Evolutionary conservation across 73 alveolate species (phyloP).

Genomic region (Paramecium sexaurelia): DNA sequence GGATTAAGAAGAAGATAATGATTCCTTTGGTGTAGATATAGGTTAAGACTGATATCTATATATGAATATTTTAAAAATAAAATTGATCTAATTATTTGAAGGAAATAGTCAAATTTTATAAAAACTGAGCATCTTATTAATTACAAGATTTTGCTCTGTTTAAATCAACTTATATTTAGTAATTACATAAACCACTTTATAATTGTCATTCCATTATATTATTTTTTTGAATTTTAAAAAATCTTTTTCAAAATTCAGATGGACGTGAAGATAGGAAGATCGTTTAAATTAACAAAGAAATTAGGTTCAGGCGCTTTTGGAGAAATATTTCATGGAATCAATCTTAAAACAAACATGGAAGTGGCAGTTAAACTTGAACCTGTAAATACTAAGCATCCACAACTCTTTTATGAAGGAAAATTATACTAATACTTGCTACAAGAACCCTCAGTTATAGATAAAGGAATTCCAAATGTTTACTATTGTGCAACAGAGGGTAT

Average conservation of each 20-base stretch:
- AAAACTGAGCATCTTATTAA: not conserved
- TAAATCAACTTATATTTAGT: not conserved
- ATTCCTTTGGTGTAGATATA: slow-evolving; percentile 55
- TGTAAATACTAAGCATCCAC: slow-evolving; percentile 71
- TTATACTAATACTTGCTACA: slow-evolving; percentile 58
- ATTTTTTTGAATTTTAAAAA: not conserved
- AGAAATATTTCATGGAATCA: slow-evolving; percentile 70
- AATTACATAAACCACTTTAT: not conserved
- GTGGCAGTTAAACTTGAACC: slow-evolving; percentile 75
- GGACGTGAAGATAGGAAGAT: slow-evolving; percentile 68
- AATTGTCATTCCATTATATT: not conserved
- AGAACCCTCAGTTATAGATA: slow-evolving; percentile 66
- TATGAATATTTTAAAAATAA: not conserved
- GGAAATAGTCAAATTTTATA: not conserved
- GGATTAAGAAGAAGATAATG: not conserved
- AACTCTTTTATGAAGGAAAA: slow-evolving; percentile 69
- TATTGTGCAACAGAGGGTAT: slow-evolving; percentile 61
- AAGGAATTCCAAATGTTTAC: slow-evolving; percentile 69
- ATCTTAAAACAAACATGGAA: slow-evolving; percentile 66
- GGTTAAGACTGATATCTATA: slow-evolving; percentile 36
- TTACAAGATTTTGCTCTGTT: not conserved
- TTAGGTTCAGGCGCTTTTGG: slow-evolving; percentile 75
- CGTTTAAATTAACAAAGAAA: slow-evolving; percentile 68
- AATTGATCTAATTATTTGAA: not conserved
- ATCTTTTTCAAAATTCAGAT: slow-evolving; percentile 48